A percentile compares a stretch with the other conserved stretches of the same genome.
phyloP scores from a whole-genome alignment of 495 filamentous ascomycete species.

The Cairneyella variabilis region DNA sequence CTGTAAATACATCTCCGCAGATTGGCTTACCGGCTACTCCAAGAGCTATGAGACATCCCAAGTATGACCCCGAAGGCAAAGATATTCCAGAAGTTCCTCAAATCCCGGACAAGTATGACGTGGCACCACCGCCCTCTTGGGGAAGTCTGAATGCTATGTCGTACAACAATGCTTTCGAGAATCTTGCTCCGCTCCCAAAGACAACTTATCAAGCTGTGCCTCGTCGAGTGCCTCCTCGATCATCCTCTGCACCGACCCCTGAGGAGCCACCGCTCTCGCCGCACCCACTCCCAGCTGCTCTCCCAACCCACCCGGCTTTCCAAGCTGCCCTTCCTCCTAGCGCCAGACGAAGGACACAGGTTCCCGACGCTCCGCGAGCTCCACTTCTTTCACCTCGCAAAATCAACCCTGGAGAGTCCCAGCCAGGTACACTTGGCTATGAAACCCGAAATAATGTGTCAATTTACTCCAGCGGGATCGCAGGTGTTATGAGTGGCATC shows the following conservation, averaged over 20 bases:
- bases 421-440: slow-evolving; percentile 26
- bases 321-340: slow-evolving; percentile 50
- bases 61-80: slow-evolving; percentile 57
- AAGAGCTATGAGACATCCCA: slow-evolving; percentile 76
- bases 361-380: slow-evolving; percentile 5
- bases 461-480: slow-evolving; percentile 12
- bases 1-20: slow-evolving; percentile 21
- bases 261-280: slow-evolving; percentile 45
- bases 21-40: slow-evolving; percentile 81
- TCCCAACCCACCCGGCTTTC: slow-evolving; percentile 55
- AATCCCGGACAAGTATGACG: slow-evolving; percentile 52
- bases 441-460: slow-evolving; percentile 23
- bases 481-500: slow-evolving; percentile 46
- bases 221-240: slow-evolving; percentile 55
- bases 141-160: slow-evolving; percentile 27
- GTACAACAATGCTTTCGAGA: slow-evolving; percentile 28
- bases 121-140: slow-evolving; percentile 26
- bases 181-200: slow-evolving; percentile 44
- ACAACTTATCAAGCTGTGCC: slow-evolving; percentile 65
- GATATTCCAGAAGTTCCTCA: slow-evolving; percentile 61
- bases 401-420: slow-evolving; percentile 34
- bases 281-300: slow-evolving; percentile 36
- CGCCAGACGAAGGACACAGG: slow-evolving; percentile 27
- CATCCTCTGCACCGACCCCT: slow-evolving; percentile 71
- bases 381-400: slow-evolving; percentile 32